Evolutionary conservation across 2,329 filamentous ascomycete genomes (phyloP).

Genomic region (Cercospora zeina): DNA sequence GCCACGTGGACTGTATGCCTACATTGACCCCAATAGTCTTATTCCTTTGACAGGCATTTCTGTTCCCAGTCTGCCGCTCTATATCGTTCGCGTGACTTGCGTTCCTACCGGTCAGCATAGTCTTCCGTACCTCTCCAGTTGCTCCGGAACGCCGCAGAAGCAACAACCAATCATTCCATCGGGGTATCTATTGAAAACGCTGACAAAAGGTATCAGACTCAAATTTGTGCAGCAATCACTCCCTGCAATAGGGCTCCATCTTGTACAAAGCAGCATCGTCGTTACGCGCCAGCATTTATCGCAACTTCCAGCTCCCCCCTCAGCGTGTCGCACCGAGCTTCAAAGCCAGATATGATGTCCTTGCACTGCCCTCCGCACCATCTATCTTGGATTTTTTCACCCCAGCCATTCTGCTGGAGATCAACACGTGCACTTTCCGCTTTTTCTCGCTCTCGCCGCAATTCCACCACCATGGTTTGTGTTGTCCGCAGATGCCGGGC

Average conservation of each 20-base stretch:
- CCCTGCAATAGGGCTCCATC: background rate
- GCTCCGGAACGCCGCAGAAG: background rate
- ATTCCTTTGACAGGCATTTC: background rate
- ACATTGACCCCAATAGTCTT: background rate
- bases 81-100: background rate
- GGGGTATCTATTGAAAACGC: background rate
- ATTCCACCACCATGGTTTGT: slow-evolving; percentile 80
- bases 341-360: slow-evolving; percentile 88
- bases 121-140: background rate
- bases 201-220: background rate
- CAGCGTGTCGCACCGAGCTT: slow-evolving; percentile 84
- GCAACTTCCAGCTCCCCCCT: slow-evolving; percentile 46
- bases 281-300: slow-evolving; percentile 1
- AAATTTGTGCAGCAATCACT: slow-evolving; percentile 2
- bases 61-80: background rate
- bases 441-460: slow-evolving; percentile 78
- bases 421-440: slow-evolving; percentile 80
- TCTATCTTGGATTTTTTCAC: slow-evolving; percentile 69
- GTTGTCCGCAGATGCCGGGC: slow-evolving; percentile 76
- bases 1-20: background rate
- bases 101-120: background rate
- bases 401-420: slow-evolving; percentile 80
- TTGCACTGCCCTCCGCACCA: slow-evolving; percentile 82
- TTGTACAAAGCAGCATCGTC: background rate
- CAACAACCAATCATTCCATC: slow-evolving; percentile 1